Evolutionary conservation across 2,329 filamentous ascomycete species (phyloP).

Genomic region (Epichloe bromicola): DNA sequence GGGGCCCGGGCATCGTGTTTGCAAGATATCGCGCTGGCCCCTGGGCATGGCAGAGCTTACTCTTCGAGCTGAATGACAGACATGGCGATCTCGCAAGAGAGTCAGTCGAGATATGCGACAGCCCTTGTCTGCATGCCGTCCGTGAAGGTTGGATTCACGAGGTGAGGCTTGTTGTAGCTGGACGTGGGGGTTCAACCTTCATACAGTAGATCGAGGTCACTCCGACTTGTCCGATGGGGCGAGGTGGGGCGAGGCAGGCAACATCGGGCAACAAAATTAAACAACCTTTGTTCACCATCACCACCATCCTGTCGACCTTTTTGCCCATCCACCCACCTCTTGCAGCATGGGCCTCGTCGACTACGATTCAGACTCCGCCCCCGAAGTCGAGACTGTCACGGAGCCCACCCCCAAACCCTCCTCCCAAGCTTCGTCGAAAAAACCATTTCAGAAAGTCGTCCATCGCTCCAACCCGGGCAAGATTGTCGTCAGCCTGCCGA

Average conservation of each 20-base stretch:
- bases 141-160: no score
- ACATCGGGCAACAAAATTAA: background rate
- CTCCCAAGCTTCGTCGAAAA: conserved; percentile 32
- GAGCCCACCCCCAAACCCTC: conserved; percentile 19
- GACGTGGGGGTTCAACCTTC: no score
- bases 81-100: conserved; percentile 13
- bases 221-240: no score
- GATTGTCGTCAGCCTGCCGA: conserved; percentile 68
- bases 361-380: conserved; percentile 51
- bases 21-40: no score
- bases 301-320: background rate
- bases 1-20: background rate
- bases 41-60: conserved; percentile 11
- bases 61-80: conserved; percentile 27
- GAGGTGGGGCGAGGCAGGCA: no score
- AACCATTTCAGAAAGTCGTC: conserved; percentile 65
- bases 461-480: conserved; percentile 71
- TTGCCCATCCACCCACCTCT: background rate
- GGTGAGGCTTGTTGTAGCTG: no score
- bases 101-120: background rate
- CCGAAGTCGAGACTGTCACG: conserved; percentile 29
- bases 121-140: conserved; percentile 9
- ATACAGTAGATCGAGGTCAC: no score
- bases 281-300: background rate
- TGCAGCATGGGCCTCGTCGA: conserved; percentile 65